Evolutionary conservation across 1,284 basidiomycete species (phyloP).

Genomic region (Rhodotorula sp.): DNA sequence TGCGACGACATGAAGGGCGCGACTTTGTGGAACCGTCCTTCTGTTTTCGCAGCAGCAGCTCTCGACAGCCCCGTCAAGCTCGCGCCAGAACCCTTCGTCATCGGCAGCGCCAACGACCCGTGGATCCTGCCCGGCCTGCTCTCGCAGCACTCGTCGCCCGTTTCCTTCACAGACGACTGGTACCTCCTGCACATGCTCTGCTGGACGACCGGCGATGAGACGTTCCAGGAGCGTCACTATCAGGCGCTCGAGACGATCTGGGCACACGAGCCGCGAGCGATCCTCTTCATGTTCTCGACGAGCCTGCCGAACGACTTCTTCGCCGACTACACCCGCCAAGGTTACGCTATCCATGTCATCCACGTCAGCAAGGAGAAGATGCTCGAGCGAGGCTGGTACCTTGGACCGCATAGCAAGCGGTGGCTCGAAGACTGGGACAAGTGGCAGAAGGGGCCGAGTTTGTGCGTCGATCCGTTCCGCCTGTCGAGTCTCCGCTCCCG

Average conservation of each 20-base stretch:
- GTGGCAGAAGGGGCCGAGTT: conserved; percentile 28
- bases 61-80: conserved; percentile 22
- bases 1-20: conserved; percentile 40
- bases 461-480: conserved; percentile 14
- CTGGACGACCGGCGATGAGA: conserved; percentile 29
- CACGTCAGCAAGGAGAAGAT: conserved; percentile 24
- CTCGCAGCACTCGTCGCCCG: conserved; percentile 23
- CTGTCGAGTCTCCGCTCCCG: no score
- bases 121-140: conserved; percentile 39
- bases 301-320: conserved; percentile 31
- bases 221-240: conserved; percentile 36
- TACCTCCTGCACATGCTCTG: conserved; percentile 36
- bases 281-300: conserved; percentile 33
- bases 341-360: conserved; percentile 35
- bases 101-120: conserved; percentile 33
- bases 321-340: conserved; percentile 24
- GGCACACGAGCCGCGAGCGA: conserved; percentile 36
- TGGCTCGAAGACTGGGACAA: conserved; percentile 38
- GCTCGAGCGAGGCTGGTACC: conserved; percentile 27
- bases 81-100: conserved; percentile 8
- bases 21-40: conserved; percentile 21
- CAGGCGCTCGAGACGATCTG: conserved; percentile 37
- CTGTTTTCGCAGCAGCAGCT: not conserved
- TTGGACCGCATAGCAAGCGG: conserved; percentile 28
- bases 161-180: conserved; percentile 32